phyloP scores from a whole-genome alignment of 2,329 filamentous ascomycete genomes.

The Diaporthe citrichinensis region DNA sequence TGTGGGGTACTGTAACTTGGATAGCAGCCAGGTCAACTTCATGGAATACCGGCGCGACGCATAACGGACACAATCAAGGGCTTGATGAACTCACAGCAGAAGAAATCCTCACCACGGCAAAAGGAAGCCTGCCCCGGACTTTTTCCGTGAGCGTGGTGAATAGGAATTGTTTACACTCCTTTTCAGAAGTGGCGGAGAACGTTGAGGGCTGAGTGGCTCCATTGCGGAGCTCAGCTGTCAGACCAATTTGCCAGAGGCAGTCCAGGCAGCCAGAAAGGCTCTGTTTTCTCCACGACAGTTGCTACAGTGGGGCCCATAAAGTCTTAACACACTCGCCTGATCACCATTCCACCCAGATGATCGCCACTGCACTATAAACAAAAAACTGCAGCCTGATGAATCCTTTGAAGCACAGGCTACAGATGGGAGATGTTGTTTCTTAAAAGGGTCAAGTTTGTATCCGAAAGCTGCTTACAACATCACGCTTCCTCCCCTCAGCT shows the following conservation, averaged over 20 bases:
- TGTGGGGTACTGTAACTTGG: not conserved
- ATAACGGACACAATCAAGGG: not conserved
- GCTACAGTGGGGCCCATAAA: no score
- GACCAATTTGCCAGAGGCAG: not conserved
- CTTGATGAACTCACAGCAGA: not conserved
- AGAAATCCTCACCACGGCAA: not conserved
- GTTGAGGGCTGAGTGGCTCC: not conserved
- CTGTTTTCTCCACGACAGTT: not conserved
- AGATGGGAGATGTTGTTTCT: no score
- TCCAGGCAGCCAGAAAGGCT: not conserved
- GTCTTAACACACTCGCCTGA: no score
- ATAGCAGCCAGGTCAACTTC: not conserved
- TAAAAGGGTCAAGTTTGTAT: no score
- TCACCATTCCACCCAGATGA: no score
- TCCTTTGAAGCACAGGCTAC: no score
- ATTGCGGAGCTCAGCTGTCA: not conserved
- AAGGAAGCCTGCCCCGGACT: not conserved
- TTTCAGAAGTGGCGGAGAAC: not conserved
- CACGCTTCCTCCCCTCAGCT: slow-evolving; percentile 66
- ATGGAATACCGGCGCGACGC: not conserved
- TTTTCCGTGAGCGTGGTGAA: not conserved
- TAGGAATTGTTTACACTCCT: not conserved
- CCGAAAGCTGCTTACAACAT: slow-evolving; percentile 49
- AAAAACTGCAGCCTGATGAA: not conserved
- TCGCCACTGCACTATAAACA: no score